A percentile compares a stretch with the other conserved stretches of the same genome.
Evolutionary conservation across 495 filamentous ascomycete species (phyloP).

Genomic region (Xylaria cubensis): DNA sequence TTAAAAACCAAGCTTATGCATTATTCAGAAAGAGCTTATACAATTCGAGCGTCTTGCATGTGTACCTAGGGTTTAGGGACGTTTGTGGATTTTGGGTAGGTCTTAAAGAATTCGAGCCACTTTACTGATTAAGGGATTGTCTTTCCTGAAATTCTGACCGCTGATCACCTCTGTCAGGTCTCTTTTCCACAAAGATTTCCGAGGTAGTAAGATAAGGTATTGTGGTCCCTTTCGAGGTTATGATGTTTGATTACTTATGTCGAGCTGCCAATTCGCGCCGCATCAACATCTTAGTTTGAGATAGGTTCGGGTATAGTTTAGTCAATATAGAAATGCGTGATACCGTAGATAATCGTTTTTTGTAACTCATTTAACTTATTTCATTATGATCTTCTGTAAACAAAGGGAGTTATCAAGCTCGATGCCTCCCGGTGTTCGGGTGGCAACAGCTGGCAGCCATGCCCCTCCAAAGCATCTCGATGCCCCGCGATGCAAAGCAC

Average conservation of each 20-base stretch:
- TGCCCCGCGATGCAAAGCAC: conserved; percentile 28
- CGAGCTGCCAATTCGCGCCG: background rate
- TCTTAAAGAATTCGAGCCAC: background rate
- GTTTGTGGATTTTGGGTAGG: background rate
- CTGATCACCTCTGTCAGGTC: background rate
- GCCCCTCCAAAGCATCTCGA: conserved; percentile 33
- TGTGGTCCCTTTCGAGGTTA: background rate
- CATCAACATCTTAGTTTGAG: background rate
- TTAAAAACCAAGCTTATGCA: background rate
- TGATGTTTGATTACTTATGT: background rate
- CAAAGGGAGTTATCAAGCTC: no score
- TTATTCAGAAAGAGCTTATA: background rate
- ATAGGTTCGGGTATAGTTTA: background rate
- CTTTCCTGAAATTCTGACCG: background rate
- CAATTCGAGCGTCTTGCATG: background rate
- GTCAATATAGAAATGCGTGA: background rate
- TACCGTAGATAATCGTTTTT: background rate
- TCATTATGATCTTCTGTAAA: no score
- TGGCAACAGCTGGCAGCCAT: conserved; percentile 31
- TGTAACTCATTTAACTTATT: no score
- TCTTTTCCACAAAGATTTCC: background rate
- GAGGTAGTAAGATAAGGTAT: background rate
- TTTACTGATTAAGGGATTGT: background rate
- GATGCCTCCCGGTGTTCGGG: background rate
- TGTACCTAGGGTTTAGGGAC: background rate